These are phyloP conservation scores for Inonotus hispidus DNA, from an alignment of 1,284 basidiomycete genomes.

Conservation along the genomic window DNA sequence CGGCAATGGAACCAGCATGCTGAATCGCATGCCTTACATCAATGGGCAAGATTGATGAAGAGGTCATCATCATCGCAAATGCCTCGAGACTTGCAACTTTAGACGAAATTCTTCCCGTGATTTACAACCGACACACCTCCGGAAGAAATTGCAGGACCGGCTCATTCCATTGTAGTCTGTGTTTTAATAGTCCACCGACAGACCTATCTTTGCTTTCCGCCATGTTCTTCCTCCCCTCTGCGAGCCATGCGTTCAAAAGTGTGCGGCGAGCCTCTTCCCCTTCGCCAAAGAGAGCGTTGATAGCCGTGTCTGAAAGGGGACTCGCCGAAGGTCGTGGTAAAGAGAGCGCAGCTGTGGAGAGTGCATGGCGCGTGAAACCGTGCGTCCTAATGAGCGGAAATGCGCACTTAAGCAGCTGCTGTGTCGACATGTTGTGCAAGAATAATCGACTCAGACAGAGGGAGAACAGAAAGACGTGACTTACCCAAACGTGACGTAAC, in stretches of 20 bases:
- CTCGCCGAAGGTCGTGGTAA: slow-evolving; percentile 45
- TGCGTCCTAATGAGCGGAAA: slow-evolving; percentile 55
- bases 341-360: slow-evolving; percentile 58
- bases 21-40: slow-evolving; percentile 53
- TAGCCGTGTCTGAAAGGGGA: slow-evolving; percentile 61
- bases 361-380: slow-evolving; percentile 66
- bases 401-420: slow-evolving; percentile 48
- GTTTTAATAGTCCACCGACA: slow-evolving; percentile 44
- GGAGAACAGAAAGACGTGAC: background rate
- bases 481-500: slow-evolving; percentile 7
- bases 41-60: slow-evolving; percentile 41
- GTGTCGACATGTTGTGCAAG: background rate
- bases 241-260: slow-evolving; percentile 67
- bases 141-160: slow-evolving; percentile 56
- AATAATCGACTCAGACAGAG: too few relatives aligned
- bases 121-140: slow-evolving; percentile 41
- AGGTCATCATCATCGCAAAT: slow-evolving; percentile 54
- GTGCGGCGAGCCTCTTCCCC: slow-evolving; percentile 58
- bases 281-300: slow-evolving; percentile 69
- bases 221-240: slow-evolving; percentile 57
- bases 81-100: slow-evolving; percentile 37
- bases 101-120: background rate
- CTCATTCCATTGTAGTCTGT: slow-evolving; percentile 56
- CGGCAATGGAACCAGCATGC: slow-evolving; percentile 57
- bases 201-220: slow-evolving; percentile 25